phyloP scores from a whole-genome alignment of 805 yeast species.

The Kurtzmaniella fragi region DNA sequence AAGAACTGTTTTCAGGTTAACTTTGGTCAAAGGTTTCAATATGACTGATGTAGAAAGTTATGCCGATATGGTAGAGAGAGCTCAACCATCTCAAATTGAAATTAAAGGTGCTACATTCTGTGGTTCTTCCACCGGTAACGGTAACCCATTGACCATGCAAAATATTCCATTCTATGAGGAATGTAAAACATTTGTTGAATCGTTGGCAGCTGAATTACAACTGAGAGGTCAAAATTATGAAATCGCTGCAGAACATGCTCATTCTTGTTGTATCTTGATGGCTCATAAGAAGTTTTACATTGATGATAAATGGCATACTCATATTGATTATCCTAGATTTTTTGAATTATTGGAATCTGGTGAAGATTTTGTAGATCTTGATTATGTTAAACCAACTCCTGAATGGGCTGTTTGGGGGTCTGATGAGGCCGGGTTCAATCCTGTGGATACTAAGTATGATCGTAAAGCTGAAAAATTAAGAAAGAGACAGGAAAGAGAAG shows the following conservation, averaged over 20 bases:
- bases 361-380: slow-evolving; percentile 66
- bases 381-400: slow-evolving; percentile 78
- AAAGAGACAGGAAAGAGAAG: slow-evolving; percentile 39
- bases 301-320: slow-evolving; percentile 79
- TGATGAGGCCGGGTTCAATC: slow-evolving; percentile 81
- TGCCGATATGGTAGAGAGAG: slow-evolving; percentile 81
- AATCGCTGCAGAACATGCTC: slow-evolving; percentile 93
- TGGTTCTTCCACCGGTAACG: slow-evolving; percentile 80
- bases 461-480: slow-evolving; percentile 58
- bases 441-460: slow-evolving; percentile 68
- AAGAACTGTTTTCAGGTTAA: slow-evolving; percentile 85
- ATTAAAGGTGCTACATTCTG: slow-evolving; percentile 95
- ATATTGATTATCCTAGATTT: slow-evolving; percentile 74
- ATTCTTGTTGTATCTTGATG: slow-evolving; percentile 84
- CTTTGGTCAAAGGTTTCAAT: slow-evolving; percentile 89
- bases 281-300: slow-evolving; percentile 71
- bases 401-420: slow-evolving; percentile 91
- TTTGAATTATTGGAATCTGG: slow-evolving; percentile 68
- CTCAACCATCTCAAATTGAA: slow-evolving; percentile 82
- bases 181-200: slow-evolving; percentile 69
- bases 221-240: slow-evolving; percentile 69
- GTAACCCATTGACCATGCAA: slow-evolving; percentile 90
- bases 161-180: slow-evolving; percentile 93
- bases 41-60: slow-evolving; percentile 76
- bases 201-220: slow-evolving; percentile 56